Percentiles rank a stretch among this genome's conserved stretches.
These are phyloP conservation scores for Erigeron canadensis DNA, from an alignment of 129 eudicot species.

Conservation along the genomic window DNA sequence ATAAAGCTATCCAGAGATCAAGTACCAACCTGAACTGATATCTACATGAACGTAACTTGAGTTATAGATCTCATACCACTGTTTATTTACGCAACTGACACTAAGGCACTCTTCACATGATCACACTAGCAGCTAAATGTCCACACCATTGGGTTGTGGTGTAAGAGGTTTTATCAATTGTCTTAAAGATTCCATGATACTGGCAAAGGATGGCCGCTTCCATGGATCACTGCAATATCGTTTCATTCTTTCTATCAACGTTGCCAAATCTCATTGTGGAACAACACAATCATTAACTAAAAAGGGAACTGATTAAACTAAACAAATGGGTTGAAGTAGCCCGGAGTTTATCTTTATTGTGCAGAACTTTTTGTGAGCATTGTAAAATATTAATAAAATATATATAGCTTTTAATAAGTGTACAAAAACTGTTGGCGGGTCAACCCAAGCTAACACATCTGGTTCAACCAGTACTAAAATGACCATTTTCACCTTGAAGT, in stretches of 20 bases:
- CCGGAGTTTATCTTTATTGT: background rate
- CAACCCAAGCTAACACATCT: background rate
- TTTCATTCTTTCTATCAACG: background rate
- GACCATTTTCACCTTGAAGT: background rate
- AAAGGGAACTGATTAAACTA: background rate
- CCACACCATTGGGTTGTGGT: slow-evolving; percentile 43
- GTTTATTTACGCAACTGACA: slow-evolving; percentile 29
- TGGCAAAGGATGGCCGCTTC: slow-evolving; percentile 80
- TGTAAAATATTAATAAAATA: too few relatives aligned
- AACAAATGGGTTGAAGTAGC: background rate
- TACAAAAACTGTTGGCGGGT: background rate
- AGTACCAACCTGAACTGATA: background rate
- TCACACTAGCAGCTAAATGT: slow-evolving; percentile 37
- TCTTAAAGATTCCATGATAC: slow-evolving; percentile 71
- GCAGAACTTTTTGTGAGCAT: background rate
- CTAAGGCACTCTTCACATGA: slow-evolving; percentile 21
- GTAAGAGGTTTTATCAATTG: slow-evolving; percentile 52
- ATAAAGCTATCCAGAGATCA: too few relatives aligned
- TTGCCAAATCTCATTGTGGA: background rate
- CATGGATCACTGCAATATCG: slow-evolving; percentile 65
- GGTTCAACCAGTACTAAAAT: background rate
- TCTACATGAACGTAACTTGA: background rate
- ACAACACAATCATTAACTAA: background rate
- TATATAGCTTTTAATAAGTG: too few relatives aligned
- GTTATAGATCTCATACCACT: background rate